A percentile compares a stretch with the other conserved stretches of the same genome.
Conservation (phyloP, 2,329 filamentous ascomycete species). For the Penicillium sp. region DNA sequence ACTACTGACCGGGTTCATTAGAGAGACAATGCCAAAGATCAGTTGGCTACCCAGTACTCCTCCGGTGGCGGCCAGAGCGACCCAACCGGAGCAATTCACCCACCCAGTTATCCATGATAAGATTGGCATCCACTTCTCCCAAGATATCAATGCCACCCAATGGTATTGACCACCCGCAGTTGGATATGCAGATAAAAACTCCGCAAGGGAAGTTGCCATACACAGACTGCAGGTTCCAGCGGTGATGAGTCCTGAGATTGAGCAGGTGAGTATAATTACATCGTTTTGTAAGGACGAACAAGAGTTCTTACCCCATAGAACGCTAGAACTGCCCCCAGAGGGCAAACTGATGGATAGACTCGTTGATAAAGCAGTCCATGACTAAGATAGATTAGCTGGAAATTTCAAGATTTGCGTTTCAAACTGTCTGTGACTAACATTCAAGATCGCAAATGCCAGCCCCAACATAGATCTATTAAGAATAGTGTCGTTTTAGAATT, state of each 20-base stretch:
- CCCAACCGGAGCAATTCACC: conserved; percentile 73
- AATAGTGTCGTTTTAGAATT: background rate
- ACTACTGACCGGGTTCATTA: conserved; percentile 57
- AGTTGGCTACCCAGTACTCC: conserved; percentile 70
- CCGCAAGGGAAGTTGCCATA: conserved; percentile 69
- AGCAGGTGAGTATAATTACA: background rate
- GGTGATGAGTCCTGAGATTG: conserved; percentile 51
- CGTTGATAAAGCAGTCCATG: conserved; percentile 65
- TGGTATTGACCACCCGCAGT: conserved; percentile 69
- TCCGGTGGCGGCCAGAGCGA: conserved; percentile 68
- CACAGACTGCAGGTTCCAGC: conserved; percentile 72
- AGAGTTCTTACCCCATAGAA: conserved; percentile 69
- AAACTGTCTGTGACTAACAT: conserved; percentile 37
- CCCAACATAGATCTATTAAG: conserved; percentile 59
- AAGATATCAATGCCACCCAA: conserved; percentile 68
- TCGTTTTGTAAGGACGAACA: background rate
- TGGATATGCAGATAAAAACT: conserved; percentile 70
- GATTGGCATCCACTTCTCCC: conserved; percentile 62
- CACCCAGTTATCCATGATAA: conserved; percentile 74
- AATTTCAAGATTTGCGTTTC: background rate
- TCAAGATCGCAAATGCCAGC: conserved; percentile 66
- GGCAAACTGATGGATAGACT: conserved; percentile 66
- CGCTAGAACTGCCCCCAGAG: conserved; percentile 70
- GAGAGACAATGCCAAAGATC: conserved; percentile 66
- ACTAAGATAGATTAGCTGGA: conserved; percentile 32